Percentiles rank a stretch among this genome's conserved stretches.
phyloP scores from a whole-genome alignment of 1,139 yeast species.

The Diutina neorugosa region DNA sequence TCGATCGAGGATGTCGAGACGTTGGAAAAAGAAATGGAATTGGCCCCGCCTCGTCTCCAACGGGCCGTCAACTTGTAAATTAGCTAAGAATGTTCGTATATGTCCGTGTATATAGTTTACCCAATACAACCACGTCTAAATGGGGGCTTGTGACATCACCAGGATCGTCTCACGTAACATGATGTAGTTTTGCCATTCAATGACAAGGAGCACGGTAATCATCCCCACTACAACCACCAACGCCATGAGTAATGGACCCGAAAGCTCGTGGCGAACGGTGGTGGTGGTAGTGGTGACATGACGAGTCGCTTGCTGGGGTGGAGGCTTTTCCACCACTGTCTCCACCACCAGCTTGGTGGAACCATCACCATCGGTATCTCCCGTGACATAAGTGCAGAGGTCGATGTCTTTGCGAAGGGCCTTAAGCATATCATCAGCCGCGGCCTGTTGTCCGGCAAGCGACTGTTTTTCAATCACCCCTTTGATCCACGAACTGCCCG shows the following conservation, averaged over 20 bases:
- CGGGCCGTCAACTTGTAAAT: conserved; percentile 48
- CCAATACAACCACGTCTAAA: too few relatives aligned
- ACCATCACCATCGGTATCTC: conserved; percentile 6
- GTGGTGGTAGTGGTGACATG: conserved; percentile 26
- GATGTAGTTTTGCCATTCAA: conserved; percentile 27
- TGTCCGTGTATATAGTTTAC: not conserved
- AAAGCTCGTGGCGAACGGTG: not conserved
- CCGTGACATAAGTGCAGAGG: conserved; percentile 10
- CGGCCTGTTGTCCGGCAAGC: conserved; percentile 33
- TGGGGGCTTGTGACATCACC: not conserved
- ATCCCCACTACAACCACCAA: not conserved
- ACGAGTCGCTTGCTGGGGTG: not conserved
- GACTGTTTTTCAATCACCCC: conserved; percentile 42
- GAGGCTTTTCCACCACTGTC: not conserved
- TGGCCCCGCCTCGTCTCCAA: not conserved
- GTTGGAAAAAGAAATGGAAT: conserved; percentile 21
- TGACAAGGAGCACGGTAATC: not conserved
- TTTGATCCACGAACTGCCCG: conserved; percentile 46
- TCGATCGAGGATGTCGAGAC: conserved; percentile 69
- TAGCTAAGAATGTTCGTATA: not conserved
- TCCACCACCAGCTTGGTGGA: not conserved
- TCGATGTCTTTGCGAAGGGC: conserved; percentile 20
- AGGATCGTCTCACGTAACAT: conserved; percentile 13
- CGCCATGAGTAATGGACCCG: not conserved
- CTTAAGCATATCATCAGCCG: conserved; percentile 20